These are phyloP conservation scores for Ashbya aceris DNA, from an alignment of 1,139 yeast genomes.

Conservation along the genomic window DNA sequence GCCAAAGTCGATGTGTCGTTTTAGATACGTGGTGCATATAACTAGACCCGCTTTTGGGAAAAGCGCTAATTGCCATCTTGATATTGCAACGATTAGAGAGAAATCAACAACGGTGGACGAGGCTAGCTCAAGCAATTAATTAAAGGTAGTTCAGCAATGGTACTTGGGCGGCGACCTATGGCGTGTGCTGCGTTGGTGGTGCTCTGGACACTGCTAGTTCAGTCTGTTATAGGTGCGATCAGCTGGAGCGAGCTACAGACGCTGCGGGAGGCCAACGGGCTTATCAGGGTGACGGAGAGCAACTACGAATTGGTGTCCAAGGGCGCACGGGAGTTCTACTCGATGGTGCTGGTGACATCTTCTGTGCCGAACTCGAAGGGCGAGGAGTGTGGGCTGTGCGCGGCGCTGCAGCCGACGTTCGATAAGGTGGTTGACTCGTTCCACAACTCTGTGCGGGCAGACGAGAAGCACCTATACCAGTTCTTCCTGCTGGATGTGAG, in stretches of 20 bases:
- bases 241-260: conserved; percentile 6
- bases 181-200: background rate
- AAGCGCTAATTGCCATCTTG: too few species aligned
- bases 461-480: conserved; percentile 32
- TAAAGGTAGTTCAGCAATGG: too few species aligned
- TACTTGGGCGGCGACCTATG: background rate
- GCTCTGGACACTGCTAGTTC: background rate
- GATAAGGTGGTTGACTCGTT: conserved; percentile 38
- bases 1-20: too few species aligned
- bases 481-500: conserved; percentile 46
- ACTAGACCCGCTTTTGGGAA: too few species aligned
- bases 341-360: conserved; percentile 40
- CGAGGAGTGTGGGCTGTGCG: conserved; percentile 37
- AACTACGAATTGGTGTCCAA: conserved; percentile 25
- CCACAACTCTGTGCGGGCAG: conserved; percentile 34
- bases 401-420: conserved; percentile 34
- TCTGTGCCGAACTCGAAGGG: conserved; percentile 23
- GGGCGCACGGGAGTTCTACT: conserved; percentile 36
- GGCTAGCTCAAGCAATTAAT: too few species aligned
- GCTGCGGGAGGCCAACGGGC: conserved; percentile 17
- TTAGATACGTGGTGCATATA: too few species aligned
- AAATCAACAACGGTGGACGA: too few species aligned
- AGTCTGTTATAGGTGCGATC: background rate
- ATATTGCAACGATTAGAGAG: too few species aligned
- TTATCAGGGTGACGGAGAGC: conserved; percentile 26